These are phyloP conservation scores for Candida palmyrensis DNA, from an alignment of 805 yeast genomes.

Conservation along the genomic window DNA sequence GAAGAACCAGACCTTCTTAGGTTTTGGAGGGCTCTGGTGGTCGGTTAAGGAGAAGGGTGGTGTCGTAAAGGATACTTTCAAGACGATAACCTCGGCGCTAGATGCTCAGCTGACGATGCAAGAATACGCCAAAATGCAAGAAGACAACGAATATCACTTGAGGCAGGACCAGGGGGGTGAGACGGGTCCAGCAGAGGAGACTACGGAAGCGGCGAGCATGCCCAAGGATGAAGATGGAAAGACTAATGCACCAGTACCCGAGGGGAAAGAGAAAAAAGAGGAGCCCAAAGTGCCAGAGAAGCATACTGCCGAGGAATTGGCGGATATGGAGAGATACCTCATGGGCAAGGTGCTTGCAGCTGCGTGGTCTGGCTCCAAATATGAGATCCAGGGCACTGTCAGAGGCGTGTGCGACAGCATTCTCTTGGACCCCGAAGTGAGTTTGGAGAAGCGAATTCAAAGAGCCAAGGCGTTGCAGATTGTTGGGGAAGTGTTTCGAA, in stretches of 20 bases:
- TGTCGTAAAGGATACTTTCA: conserved; percentile 65
- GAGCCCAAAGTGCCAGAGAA: conserved; percentile 29
- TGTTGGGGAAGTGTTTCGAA: conserved; percentile 59
- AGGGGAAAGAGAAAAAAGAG: conserved; percentile 7
- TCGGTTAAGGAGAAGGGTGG: conserved; percentile 70
- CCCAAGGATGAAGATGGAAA: conserved; percentile 10
- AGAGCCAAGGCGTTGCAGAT: conserved; percentile 61
- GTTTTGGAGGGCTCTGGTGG: conserved; percentile 66
- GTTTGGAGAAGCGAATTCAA: conserved; percentile 41
- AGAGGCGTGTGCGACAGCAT: conserved; percentile 67
- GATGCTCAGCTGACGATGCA: conserved; percentile 79
- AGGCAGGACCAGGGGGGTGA: conserved; percentile 30
- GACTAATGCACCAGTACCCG: conserved; percentile 6
- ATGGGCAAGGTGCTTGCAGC: conserved; percentile 80
- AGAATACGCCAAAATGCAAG: conserved; percentile 65
- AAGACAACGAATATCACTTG: conserved; percentile 42
- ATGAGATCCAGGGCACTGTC: conserved; percentile 69
- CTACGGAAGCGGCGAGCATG: conserved; percentile 13
- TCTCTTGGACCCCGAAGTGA: conserved; percentile 51
- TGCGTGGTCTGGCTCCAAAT: conserved; percentile 80
- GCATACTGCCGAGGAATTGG: conserved; percentile 54
- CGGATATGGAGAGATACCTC: conserved; percentile 66
- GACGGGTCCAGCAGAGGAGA: conserved; percentile 11
- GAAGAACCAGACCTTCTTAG: conserved; percentile 58
- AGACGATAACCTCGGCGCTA: conserved; percentile 65